phyloP scores from a whole-genome alignment of 2,329 filamentous ascomycete species.

The Paracoccidioides lutzii region DNA sequence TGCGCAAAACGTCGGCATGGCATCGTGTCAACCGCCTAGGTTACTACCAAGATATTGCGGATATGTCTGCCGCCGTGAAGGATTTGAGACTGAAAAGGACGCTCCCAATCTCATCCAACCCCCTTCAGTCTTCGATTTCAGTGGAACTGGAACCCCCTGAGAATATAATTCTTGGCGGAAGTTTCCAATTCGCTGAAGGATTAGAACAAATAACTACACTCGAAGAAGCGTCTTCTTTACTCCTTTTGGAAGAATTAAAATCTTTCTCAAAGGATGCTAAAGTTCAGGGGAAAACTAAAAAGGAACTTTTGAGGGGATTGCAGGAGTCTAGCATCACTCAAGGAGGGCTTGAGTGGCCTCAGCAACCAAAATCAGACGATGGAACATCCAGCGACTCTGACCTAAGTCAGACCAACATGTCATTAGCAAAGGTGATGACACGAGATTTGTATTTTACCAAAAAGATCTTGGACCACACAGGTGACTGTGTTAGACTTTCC shows the following conservation, averaged over 20 bases:
- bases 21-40: slow-evolving; percentile 65
- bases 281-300: slow-evolving; percentile 76
- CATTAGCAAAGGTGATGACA: slow-evolving; percentile 39
- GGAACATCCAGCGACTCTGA: slow-evolving; percentile 41
- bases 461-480: slow-evolving; percentile 65
- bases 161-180: slow-evolving; percentile 38
- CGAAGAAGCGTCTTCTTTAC: slow-evolving; percentile 68
- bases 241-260: slow-evolving; percentile 83
- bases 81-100: slow-evolving; percentile 47
- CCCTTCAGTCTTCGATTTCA: slow-evolving; percentile 23
- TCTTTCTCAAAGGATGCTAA: slow-evolving; percentile 72
- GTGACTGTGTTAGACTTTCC: slow-evolving; percentile 73
- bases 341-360: slow-evolving; percentile 56
- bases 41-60: slow-evolving; percentile 71
- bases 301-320: slow-evolving; percentile 62
- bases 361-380: slow-evolving; percentile 52
- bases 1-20: slow-evolving; percentile 86
- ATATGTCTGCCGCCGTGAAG: slow-evolving; percentile 53
- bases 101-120: slow-evolving; percentile 39
- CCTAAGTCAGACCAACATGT: slow-evolving; percentile 16
- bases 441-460: slow-evolving; percentile 60
- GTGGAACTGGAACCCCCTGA: slow-evolving; percentile 38
- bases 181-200: slow-evolving; percentile 67
- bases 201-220: slow-evolving; percentile 65
- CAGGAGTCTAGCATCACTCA: slow-evolving; percentile 63